Evolutionary conservation across 2,329 filamentous ascomycete genomes (phyloP), one percentile per base, ranked within the genome.

Genomic region (Cyphellophora attinorum): DNA sequence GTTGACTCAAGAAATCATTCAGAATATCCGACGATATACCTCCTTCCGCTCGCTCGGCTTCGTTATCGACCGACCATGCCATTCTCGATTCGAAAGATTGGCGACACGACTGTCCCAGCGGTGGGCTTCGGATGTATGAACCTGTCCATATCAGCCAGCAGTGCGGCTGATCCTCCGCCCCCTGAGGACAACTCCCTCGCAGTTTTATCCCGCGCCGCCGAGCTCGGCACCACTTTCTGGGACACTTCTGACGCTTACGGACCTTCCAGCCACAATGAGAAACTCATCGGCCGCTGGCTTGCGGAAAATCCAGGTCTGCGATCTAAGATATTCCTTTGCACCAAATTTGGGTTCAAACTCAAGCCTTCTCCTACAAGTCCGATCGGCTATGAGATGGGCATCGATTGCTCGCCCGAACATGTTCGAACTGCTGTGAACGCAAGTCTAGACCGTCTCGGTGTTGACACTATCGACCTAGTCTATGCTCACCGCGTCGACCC

Each of bases 401-500:
- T 62, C 18, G 45, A 52, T 11, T 58, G 58, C 8, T 56, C 60
- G 34, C 53, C 51, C 2, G 59, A 55, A 23, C 60, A 59, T 33
- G 50, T 58, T 19, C 49, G 51, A 18, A 32, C 46, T 27, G 55
- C 60, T 1, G 61, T 58, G 36, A 48, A 52, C 5, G 50, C 37
- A 27, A 60, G 55, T 35, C 41, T 64, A 5, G 34, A 56, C 35
- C 48, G 53, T 23, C 47, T 66, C 3, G 55, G 56, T 0, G 46
- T 58, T 5, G 49, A 59, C 8, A 48, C 46, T 5, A 61, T 65
- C 35, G 61, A 65, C 38, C 46, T 67, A 3, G 42, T 63, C 40
- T 65, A 66, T 42, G 57, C 56, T 15, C 62, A 67, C 40, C 59
- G 62, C 2, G 55, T 65, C 6, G 61, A 67, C 42, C 45, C 44